phyloP scores from a whole-genome alignment of 345 rosid genomes.

The Brassica nigra region DNA sequence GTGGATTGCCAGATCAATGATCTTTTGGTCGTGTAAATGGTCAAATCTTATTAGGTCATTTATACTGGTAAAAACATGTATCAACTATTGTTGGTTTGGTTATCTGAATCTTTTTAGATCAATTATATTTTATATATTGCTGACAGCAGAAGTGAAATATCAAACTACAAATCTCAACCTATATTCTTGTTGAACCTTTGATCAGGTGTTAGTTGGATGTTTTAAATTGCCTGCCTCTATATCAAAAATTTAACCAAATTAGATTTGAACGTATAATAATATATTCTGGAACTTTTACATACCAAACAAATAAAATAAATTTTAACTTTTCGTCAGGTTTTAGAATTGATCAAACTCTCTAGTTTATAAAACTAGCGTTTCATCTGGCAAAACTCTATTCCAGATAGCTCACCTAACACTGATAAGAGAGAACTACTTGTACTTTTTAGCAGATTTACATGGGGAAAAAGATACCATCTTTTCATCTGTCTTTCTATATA shows the following conservation, averaged over 20 bases:
- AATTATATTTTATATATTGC: too few species aligned
- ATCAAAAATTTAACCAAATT: background rate
- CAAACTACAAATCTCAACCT: too few species aligned
- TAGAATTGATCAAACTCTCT: background rate
- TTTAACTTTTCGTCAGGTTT: background rate
- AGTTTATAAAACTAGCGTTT: background rate
- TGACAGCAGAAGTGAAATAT: too few species aligned
- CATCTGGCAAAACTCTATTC: conserved; percentile 26
- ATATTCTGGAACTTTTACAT: background rate
- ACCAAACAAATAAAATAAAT: background rate
- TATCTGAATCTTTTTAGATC: too few species aligned
- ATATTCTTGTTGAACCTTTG: background rate
- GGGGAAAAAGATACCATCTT: background rate
- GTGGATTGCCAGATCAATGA: background rate
- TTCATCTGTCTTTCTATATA: background rate
- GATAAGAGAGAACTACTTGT: background rate
- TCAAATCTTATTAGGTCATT: too few species aligned
- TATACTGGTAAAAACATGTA: too few species aligned
- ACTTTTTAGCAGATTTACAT: conserved; percentile 32
- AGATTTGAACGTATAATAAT: background rate
- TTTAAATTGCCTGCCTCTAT: background rate
- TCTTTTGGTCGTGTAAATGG: background rate
- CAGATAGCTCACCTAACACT: background rate
- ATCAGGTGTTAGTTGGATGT: background rate
- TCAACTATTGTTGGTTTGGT: too few species aligned